These are phyloP conservation scores for Pseudogymnoascus sp. DNA, from an alignment of 2,329 filamentous ascomycete genomes.

Conservation along the genomic window DNA sequence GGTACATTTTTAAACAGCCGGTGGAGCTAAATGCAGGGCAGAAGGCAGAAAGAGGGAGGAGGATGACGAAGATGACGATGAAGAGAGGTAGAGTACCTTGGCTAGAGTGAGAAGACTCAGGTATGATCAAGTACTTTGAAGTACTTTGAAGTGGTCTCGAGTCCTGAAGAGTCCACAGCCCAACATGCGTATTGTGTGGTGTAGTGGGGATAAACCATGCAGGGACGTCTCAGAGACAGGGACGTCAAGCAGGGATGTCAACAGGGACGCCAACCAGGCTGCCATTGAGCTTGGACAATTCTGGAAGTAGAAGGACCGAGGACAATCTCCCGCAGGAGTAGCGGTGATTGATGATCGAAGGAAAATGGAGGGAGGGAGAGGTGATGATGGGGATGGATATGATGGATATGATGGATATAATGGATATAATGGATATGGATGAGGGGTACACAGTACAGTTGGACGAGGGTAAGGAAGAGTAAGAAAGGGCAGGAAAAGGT, in stretches of 20 bases:
- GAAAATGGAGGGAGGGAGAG: not conserved
- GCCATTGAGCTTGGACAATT: not conserved
- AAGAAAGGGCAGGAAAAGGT: no score
- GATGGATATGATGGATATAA: no score
- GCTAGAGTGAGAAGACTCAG: not conserved
- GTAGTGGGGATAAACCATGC: not conserved
- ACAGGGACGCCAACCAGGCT: not conserved
- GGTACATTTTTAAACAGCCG: not conserved
- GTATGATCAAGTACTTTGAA: not conserved
- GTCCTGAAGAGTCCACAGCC: not conserved
- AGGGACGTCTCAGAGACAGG: no score
- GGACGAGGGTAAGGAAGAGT: not conserved
- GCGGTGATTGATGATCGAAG: not conserved
- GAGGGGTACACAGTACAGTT: not conserved
- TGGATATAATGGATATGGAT: no score
- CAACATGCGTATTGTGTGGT: not conserved
- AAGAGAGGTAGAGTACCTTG: not conserved
- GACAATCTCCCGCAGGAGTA: not conserved
- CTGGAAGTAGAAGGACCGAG: not conserved
- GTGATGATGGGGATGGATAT: no score
- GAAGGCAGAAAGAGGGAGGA: not conserved
- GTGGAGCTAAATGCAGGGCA: not conserved
- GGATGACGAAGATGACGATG: not conserved
- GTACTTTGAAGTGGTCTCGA: not conserved
- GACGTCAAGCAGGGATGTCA: no score